Conservation (phyloP, 2,329 filamentous ascomycete species). For the Leptosphaerulina australis region DNA sequence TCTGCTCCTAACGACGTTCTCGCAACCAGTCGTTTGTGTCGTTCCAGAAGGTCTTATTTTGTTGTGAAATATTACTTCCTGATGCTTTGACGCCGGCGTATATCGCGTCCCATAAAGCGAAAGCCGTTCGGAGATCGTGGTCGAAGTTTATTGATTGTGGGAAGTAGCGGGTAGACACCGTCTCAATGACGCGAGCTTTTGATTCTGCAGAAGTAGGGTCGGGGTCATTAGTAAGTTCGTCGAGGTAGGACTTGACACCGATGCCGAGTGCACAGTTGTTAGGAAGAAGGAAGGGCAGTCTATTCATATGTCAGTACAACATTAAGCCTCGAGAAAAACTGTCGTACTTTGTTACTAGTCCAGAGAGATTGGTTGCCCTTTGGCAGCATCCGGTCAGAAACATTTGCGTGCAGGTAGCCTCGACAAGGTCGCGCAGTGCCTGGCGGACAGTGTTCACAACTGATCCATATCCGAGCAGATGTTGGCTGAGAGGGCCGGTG, state of each 20-base stretch:
- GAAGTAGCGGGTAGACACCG: slow-evolving; percentile 64
- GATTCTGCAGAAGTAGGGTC: slow-evolving; percentile 60
- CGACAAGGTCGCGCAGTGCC: slow-evolving; percentile 79
- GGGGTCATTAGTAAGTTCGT: slow-evolving; percentile 64
- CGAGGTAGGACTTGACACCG: slow-evolving; percentile 78
- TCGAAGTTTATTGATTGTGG: slow-evolving; percentile 64
- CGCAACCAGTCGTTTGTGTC: slow-evolving; percentile 65
- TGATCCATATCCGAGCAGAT: slow-evolving; percentile 84
- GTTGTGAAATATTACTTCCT: slow-evolving; percentile 52
- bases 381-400: slow-evolving; percentile 81
- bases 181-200: slow-evolving; percentile 57
- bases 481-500: slow-evolving; percentile 90
- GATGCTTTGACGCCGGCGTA: slow-evolving; percentile 64
- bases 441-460: slow-evolving; percentile 80
- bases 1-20: slow-evolving; percentile 32
- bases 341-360: slow-evolving; percentile 74
- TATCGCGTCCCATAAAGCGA: slow-evolving; percentile 69
- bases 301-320: slow-evolving; percentile 21
- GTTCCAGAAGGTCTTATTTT: slow-evolving; percentile 61
- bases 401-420: slow-evolving; percentile 80
- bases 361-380: slow-evolving; percentile 63
- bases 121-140: slow-evolving; percentile 64
- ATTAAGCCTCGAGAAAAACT: slow-evolving; percentile 33
- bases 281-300: slow-evolving; percentile 70
- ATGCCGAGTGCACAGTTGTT: slow-evolving; percentile 79